Conservation (phyloP, 2,329 filamentous ascomycete genomes). For the Aspergillus sojae region DNA sequence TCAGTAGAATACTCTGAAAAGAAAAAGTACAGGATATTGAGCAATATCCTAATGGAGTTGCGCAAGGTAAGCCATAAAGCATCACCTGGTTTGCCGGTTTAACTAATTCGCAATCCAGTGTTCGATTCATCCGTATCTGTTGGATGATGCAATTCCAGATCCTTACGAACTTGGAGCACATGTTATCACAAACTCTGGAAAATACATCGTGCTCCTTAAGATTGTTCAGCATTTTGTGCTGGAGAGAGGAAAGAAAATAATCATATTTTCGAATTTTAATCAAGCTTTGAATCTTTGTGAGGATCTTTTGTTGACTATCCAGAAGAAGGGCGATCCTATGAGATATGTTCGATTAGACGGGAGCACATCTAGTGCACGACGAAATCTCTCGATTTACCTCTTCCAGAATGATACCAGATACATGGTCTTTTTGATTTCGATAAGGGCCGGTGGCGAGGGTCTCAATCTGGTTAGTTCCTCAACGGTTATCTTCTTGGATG, state of each 20-base stretch:
- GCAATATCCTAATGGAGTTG: conserved; percentile 59
- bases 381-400: conserved; percentile 56
- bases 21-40: conserved; percentile 33
- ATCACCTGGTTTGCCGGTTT: background rate
- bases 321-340: conserved; percentile 46
- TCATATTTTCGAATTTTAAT: conserved; percentile 62
- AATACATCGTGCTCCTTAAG: conserved; percentile 59
- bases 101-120: conserved; percentile 29
- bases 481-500: conserved; percentile 60
- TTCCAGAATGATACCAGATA: conserved; percentile 55
- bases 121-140: conserved; percentile 58
- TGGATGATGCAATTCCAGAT: conserved; percentile 50
- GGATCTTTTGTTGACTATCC: conserved; percentile 51
- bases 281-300: conserved; percentile 55
- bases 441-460: conserved; percentile 58
- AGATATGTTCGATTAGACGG: conserved; percentile 56
- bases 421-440: conserved; percentile 59
- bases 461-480: conserved; percentile 58
- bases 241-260: conserved; percentile 44
- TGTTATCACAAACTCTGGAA: conserved; percentile 55
- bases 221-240: conserved; percentile 29
- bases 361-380: conserved; percentile 48
- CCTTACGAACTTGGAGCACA: conserved; percentile 48
- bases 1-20: background rate
- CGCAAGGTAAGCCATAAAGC: conserved; percentile 42